Evolutionary conservation across 352 stramenopile species (phyloP).

Genomic region (Phytophthora idaei): DNA sequence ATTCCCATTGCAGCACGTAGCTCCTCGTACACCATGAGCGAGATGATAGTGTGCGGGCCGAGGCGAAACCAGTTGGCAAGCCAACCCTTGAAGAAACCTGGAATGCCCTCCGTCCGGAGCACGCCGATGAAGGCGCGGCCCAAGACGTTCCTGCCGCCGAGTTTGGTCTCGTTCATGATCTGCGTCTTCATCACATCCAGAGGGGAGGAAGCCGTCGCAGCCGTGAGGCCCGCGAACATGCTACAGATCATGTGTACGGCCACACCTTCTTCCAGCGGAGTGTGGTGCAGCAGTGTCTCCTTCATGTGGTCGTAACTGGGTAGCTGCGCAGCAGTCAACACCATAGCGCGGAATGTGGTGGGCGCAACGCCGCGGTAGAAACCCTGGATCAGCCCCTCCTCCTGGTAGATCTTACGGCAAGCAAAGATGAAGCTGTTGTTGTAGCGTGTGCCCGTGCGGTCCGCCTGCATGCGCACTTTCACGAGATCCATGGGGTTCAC

Average conservation of each 20-base stretch:
- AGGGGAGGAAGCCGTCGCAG: slow-evolving; percentile 70
- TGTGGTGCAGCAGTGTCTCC: slow-evolving; percentile 55
- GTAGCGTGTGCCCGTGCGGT: slow-evolving; percentile 65
- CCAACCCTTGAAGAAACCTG: slow-evolving; percentile 83
- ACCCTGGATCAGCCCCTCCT: slow-evolving; percentile 63
- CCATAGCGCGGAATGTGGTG: slow-evolving; percentile 72
- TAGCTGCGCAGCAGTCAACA: slow-evolving; percentile 77
- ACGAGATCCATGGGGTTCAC: slow-evolving; percentile 83
- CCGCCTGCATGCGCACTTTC: slow-evolving; percentile 82
- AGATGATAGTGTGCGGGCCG: slow-evolving; percentile 79
- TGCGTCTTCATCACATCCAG: slow-evolving; percentile 88
- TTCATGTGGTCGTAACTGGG: slow-evolving; percentile 87
- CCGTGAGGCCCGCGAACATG: slow-evolving; percentile 77
- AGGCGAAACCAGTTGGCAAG: slow-evolving; percentile 78
- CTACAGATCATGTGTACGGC: slow-evolving; percentile 69
- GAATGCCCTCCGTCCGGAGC: slow-evolving; percentile 57
- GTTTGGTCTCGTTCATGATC: slow-evolving; percentile 77
- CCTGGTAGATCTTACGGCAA: slow-evolving; percentile 63
- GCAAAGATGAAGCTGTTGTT: slow-evolving; percentile 65
- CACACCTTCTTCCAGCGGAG: slow-evolving; percentile 60
- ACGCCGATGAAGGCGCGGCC: slow-evolving; percentile 61
- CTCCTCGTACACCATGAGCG: slow-evolving; percentile 78
- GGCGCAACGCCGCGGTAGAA: slow-evolving; percentile 77
- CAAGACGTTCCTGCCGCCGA: slow-evolving; percentile 46
- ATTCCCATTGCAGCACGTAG: slow-evolving; percentile 56